These are phyloP conservation scores for Halophytophthora polymorphica DNA, from an alignment of 352 stramenopile genomes.

Conservation along the genomic window DNA sequence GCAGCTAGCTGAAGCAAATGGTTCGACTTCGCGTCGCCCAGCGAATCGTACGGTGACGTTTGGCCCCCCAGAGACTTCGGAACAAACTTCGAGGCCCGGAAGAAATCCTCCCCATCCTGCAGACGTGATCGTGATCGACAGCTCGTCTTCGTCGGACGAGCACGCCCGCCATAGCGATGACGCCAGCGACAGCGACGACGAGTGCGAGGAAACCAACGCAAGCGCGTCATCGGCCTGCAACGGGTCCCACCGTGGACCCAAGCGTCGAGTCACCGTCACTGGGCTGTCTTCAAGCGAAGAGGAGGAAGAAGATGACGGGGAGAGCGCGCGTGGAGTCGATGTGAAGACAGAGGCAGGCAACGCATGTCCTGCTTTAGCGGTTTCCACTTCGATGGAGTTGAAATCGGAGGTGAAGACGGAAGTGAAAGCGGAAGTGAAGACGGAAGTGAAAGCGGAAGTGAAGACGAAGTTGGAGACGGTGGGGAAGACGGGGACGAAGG, in stretches of 20 bases:
- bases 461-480: neutral
- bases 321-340: neutral
- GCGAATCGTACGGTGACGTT: slow-evolving; percentile 25
- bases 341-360: neutral
- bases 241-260: slow-evolving; percentile 7
- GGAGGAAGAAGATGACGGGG: slow-evolving; percentile 12
- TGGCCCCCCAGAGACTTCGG: slow-evolving; percentile 3
- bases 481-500: neutral
- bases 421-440: slow-evolving; percentile 6
- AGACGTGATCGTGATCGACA: slow-evolving; percentile 22
- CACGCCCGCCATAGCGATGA: slow-evolving; percentile 6
- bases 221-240: slow-evolving; percentile 7
- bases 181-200: neutral
- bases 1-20: slow-evolving; percentile 1
- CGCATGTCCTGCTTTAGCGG: too few relatives aligned
- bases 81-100: slow-evolving; percentile 1
- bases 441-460: neutral
- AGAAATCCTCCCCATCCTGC: neutral
- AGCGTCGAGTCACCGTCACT: slow-evolving; percentile 11
- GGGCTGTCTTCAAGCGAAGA: slow-evolving; percentile 13
- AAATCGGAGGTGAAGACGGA: neutral
- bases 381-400: neutral
- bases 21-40: slow-evolving; percentile 4
- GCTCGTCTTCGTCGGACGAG: slow-evolving; percentile 16
- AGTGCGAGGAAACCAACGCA: slow-evolving; percentile 7